Percentiles rank a stretch among this genome's conserved stretches.
These are phyloP conservation scores for Saccharomyces hybrid DNA, from an alignment of 1,139 yeast species.

Conservation along the genomic window DNA sequence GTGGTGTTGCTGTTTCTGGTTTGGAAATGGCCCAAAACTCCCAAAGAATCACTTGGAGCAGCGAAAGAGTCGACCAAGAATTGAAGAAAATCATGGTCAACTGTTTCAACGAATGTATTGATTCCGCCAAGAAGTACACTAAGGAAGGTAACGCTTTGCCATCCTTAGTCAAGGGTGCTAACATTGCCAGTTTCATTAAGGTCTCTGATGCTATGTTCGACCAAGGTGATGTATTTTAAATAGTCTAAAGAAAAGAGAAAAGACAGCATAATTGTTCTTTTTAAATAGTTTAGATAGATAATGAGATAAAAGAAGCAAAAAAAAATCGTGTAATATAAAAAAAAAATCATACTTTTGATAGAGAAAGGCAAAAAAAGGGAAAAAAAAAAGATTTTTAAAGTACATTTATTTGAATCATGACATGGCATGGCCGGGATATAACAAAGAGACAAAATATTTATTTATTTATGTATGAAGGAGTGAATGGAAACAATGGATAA, in stretches of 20 bases:
- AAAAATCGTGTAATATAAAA: background rate
- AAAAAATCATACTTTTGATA: too few species aligned
- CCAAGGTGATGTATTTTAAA: conserved; percentile 74
- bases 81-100: conserved; percentile 86
- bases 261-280: background rate
- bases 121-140: conserved; percentile 75
- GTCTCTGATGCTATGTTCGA: conserved; percentile 97
- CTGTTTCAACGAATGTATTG: conserved; percentile 89
- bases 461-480: background rate
- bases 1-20: conserved; percentile 99
- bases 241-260: background rate
- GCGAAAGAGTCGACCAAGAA: conserved; percentile 81
- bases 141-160: conserved; percentile 68
- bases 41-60: conserved; percentile 80
- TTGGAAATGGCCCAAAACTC: conserved; percentile 99
- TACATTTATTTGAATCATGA: background rate
- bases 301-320: background rate
- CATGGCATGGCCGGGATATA: background rate
- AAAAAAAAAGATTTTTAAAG: background rate
- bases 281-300: background rate
- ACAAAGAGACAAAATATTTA: background rate
- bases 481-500: too few species aligned
- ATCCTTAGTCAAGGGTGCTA: conserved; percentile 95
- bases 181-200: conserved; percentile 97
- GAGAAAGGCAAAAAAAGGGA: too few species aligned